Percentiles rank a stretch among this genome's conserved stretches.
These are phyloP conservation scores for Linanthus parryae DNA, from an alignment of 148 eudicot genomes.

Conservation along the genomic window DNA sequence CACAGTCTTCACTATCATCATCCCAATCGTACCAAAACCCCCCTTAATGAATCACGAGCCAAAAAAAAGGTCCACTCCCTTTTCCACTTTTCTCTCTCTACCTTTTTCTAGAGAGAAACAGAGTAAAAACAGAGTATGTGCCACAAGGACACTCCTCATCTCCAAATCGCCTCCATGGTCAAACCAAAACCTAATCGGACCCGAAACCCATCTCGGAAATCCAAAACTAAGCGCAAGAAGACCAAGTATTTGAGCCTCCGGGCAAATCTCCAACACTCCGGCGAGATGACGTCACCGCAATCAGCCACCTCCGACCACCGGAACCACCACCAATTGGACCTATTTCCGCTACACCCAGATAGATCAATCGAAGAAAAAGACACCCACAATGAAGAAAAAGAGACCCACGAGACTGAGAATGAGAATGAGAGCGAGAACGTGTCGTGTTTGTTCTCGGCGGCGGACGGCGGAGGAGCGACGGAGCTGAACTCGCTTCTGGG, in stretches of 20 bases:
- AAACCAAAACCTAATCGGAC: not conserved
- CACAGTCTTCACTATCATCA: too few species aligned
- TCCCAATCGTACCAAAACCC: too few species aligned
- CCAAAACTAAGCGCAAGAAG: conserved; percentile 17
- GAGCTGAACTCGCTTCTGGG: too few species aligned
- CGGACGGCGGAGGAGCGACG: too few species aligned
- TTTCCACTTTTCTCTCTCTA: too few species aligned
- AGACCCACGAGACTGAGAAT: too few species aligned
- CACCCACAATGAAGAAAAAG: conserved; percentile 21
- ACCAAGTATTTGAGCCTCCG: conserved; percentile 47
- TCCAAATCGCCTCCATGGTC: not conserved
- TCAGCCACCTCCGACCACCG: not conserved
- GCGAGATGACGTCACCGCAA: conserved; percentile 3
- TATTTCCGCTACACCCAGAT: conserved; percentile 36
- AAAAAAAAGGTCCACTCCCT: too few species aligned
- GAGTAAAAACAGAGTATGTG: conserved; percentile 2
- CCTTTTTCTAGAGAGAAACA: not conserved
- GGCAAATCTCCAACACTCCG: conserved; percentile 14
- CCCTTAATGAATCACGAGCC: too few species aligned
- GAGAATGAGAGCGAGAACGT: too few species aligned
- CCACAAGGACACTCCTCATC: not conserved
- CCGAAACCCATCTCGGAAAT: conserved; percentile 8
- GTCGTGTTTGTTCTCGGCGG: too few species aligned
- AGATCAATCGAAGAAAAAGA: conserved; percentile 23
- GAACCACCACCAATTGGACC: conserved; percentile 15